These are phyloP conservation scores for Sequoia sempervirens DNA, from an alignment of 75 land plant species.

Conservation along the genomic window DNA sequence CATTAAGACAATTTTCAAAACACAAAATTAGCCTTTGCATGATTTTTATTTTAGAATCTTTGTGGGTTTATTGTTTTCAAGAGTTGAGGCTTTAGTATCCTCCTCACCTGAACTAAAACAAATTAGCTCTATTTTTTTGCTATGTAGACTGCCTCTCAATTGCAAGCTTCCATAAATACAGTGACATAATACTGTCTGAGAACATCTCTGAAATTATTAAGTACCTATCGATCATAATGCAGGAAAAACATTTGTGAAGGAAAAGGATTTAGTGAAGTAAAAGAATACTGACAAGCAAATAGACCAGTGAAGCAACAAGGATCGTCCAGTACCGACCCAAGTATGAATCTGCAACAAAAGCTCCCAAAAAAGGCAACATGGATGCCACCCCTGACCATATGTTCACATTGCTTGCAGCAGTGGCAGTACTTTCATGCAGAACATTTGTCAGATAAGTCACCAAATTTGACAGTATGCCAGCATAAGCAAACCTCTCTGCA, in stretches of 20 bases:
- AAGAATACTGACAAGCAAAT: constrained; percentile 24
- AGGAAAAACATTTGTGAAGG: neutral
- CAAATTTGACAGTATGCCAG: neutral
- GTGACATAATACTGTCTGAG: neutral
- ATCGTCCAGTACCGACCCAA: constrained; percentile 57
- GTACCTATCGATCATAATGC: neutral
- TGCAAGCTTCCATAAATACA: neutral
- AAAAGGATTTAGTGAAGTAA: neutral
- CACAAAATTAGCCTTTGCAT: neutral
- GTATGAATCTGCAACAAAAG: constrained; percentile 54
- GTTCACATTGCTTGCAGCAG: constrained; percentile 47
- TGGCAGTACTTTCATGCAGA: constrained; percentile 36
- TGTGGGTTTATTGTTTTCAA: neutral
- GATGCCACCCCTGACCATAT: constrained; percentile 37
- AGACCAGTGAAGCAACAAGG: constrained; percentile 23
- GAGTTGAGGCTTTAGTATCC: neutral
- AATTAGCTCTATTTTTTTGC: neutral
- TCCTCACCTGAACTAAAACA: neutral
- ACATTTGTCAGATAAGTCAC: neutral
- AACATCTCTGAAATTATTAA: neutral
- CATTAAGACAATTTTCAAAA: neutral
- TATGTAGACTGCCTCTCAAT: neutral
- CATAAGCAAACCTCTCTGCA: neutral
- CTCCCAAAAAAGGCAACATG: constrained; percentile 44
- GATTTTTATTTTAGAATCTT: neutral